Conservation (phyloP, 139 green algal species). For the Volvox reticuliferus region DNA sequence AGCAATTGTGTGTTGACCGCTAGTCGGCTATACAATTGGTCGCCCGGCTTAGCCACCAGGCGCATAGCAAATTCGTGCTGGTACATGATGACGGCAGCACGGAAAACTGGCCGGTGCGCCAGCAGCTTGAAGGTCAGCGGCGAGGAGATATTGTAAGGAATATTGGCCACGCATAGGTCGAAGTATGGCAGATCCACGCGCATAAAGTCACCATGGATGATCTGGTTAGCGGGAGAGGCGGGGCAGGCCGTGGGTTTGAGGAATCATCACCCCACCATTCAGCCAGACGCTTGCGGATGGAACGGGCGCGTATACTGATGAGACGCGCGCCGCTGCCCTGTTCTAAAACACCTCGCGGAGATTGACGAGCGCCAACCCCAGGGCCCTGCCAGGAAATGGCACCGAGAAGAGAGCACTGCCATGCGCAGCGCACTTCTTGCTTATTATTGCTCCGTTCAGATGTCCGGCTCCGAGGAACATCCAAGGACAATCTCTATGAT, state of each 20-base stretch:
- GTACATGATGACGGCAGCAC: slow-evolving; percentile 98
- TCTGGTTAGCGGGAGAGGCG: slow-evolving; percentile 58
- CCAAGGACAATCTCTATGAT: not conserved
- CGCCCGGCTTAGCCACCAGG: slow-evolving; percentile 91
- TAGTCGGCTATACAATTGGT: slow-evolving; percentile 91
- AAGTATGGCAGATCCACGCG: slow-evolving; percentile 97
- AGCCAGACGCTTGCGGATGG: too few relatives aligned
- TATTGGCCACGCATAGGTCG: slow-evolving; percentile 99
- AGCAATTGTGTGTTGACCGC: slow-evolving; percentile 98
- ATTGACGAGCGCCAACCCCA: too few relatives aligned
- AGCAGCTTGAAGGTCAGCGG: slow-evolving; percentile 99
- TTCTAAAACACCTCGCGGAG: too few relatives aligned
- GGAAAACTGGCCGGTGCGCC: slow-evolving; percentile 77
- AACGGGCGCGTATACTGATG: too few relatives aligned
- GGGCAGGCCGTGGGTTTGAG: too few relatives aligned
- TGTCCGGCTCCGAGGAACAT: too few relatives aligned
- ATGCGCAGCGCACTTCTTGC: too few relatives aligned
- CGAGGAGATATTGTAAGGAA: slow-evolving; percentile 99
- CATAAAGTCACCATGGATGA: slow-evolving; percentile 98
- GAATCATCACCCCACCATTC: too few relatives aligned
- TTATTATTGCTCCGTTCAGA: too few relatives aligned
- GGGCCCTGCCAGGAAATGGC: too few relatives aligned
- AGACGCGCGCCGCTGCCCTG: too few relatives aligned
- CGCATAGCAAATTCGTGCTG: slow-evolving; percentile 99
- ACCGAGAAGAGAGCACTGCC: too few relatives aligned